Evolutionary conservation across 2,329 filamentous ascomycete genomes (phyloP).

Genomic region (Nigrospora oryzae): DNA sequence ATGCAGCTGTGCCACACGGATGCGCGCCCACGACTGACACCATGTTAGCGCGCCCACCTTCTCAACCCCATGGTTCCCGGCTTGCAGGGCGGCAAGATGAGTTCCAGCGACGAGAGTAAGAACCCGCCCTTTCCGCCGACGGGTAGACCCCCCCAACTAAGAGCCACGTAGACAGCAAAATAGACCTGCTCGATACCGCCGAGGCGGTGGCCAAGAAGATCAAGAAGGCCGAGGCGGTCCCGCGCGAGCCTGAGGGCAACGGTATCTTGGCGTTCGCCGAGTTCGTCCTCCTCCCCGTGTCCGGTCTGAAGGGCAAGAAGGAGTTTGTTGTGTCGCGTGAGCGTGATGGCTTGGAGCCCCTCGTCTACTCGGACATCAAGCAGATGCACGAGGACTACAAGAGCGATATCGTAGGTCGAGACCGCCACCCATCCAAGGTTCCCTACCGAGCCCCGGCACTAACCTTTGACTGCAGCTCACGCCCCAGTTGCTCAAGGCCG

Average conservation of each 20-base stretch:
- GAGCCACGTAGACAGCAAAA: conserved; percentile 61
- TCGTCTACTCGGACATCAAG: conserved; percentile 71
- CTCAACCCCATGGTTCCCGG: conserved; percentile 90
- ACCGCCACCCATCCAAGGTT: conserved; percentile 3
- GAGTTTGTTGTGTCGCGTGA: conserved; percentile 62
- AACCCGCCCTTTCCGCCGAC: conserved; percentile 17
- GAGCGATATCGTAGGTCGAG: conserved; percentile 59
- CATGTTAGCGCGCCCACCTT: conserved; percentile 45
- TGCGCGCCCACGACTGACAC: too few species aligned
- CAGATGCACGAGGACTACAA: conserved; percentile 73
- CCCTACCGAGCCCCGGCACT: conserved; percentile 5
- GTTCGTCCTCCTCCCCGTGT: conserved; percentile 73
- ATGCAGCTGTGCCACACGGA: background rate
- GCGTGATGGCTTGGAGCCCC: conserved; percentile 58
- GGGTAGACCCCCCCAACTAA: background rate
- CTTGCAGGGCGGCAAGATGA: conserved; percentile 80
- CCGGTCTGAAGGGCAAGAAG: conserved; percentile 49
- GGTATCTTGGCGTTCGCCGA: conserved; percentile 82
- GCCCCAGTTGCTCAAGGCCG: conserved; percentile 83
- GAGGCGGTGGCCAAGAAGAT: conserved; percentile 75
- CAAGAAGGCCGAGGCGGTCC: conserved; percentile 73
- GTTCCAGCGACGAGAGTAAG: conserved; percentile 45
- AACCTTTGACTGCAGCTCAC: conserved; percentile 46
- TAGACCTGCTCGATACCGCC: conserved; percentile 78
- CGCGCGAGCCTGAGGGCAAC: conserved; percentile 73